Conservation (phyloP, 192 early-diverging fungal species). For the Chytriomyces sp. region DNA sequence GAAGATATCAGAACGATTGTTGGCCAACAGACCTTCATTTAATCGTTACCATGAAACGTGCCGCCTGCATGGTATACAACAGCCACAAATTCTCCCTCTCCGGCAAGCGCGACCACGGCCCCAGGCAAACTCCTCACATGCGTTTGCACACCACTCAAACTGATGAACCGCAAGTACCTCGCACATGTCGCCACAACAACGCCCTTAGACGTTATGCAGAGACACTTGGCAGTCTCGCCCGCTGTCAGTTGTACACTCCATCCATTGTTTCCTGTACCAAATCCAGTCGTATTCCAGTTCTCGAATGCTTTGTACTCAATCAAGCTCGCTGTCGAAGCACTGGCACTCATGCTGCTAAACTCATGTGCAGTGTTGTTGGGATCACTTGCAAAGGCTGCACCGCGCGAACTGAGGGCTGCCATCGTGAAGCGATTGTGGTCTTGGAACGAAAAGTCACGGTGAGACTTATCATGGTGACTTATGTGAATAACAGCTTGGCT, state of each 20-base stretch:
- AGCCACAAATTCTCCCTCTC: conserved; percentile 17
- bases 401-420: conserved; percentile 69
- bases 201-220: conserved; percentile 71
- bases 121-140: conserved; percentile 68
- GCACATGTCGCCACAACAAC: conserved; percentile 73
- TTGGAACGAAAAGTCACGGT: conserved; percentile 79
- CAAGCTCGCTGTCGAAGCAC: neutral
- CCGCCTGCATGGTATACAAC: conserved; percentile 55
- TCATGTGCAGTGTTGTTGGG: conserved; percentile 27
- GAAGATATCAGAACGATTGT: neutral
- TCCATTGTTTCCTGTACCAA: conserved; percentile 67
- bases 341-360: neutral
- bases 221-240: conserved; percentile 35
- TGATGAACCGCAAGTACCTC: conserved; percentile 79
- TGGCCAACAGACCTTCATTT: neutral
- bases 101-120: conserved; percentile 44
- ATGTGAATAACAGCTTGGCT: conserved; percentile 79
- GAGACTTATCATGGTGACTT: conserved; percentile 84
- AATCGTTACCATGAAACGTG: conserved; percentile 42
- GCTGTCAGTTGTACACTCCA: neutral
- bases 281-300: conserved; percentile 71
- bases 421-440: conserved; percentile 78
- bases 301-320: conserved; percentile 61
- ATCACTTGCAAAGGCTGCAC: conserved; percentile 73
- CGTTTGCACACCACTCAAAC: conserved; percentile 76